phyloP scores from a whole-genome alignment of 768 basidiomycete genomes.

The Tulasnella calospora region DNA sequence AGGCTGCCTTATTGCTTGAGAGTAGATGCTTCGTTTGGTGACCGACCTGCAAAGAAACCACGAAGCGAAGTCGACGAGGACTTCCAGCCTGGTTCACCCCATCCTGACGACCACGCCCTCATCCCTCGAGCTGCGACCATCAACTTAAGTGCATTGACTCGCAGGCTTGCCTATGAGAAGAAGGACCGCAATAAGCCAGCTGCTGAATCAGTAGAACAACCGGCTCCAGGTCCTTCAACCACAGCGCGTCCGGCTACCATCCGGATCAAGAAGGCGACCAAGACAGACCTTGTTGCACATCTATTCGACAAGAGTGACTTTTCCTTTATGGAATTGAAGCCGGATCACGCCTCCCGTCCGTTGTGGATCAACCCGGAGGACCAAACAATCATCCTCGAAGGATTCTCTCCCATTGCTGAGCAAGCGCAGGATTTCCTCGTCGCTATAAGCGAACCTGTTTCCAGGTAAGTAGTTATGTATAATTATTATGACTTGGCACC shows the following conservation, averaged over 20 bases:
- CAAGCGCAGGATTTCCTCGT: constrained; percentile 98
- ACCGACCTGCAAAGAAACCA: constrained; percentile 24
- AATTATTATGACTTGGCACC: not conserved
- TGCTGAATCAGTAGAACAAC: constrained; percentile 34
- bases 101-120: constrained; percentile 33
- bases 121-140: constrained; percentile 64
- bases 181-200: constrained; percentile 42
- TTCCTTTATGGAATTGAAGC: constrained; percentile 78
- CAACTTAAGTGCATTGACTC: constrained; percentile 77
- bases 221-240: not conserved
- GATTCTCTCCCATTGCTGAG: constrained; percentile 94
- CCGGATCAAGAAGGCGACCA: constrained; percentile 21
- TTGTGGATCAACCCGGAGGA: constrained; percentile 95
- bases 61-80: constrained; percentile 25
- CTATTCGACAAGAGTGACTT: constrained; percentile 73
- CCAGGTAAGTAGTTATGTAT: constrained; percentile 61
- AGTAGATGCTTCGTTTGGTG: constrained; percentile 22
- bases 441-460: constrained; percentile 97
- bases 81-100: constrained; percentile 5
- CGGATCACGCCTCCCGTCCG: constrained; percentile 86
- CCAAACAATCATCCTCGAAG: constrained; percentile 91
- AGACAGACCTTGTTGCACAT: constrained; percentile 27
- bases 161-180: constrained; percentile 64
- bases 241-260: constrained; percentile 8
- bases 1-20: not conserved